Evolutionary conservation across 768 basidiomycete species (phyloP), one percentile per base, ranked within the genome.

Genomic region (Mycena indigotica): DNA sequence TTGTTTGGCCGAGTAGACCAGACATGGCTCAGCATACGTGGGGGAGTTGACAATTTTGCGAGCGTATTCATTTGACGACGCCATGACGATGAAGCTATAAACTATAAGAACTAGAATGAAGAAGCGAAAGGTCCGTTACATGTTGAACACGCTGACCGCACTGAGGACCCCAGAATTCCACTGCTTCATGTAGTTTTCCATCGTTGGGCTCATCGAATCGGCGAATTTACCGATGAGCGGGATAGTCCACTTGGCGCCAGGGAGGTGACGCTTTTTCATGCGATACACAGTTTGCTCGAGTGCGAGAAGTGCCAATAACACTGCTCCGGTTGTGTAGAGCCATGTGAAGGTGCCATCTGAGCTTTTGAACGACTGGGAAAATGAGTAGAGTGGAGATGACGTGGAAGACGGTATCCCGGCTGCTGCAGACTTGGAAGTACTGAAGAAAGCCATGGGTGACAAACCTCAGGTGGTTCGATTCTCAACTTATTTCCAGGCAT

Each of bases 31-130:
- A 25, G 97, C 91, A 65, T 91, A 87, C 8, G 75, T 82, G 0
- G 97, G 96, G 4, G 94, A 94, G 78, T 98, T 98, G 69, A 99
- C 79, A 65, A 98, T 95, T 75, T 96, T 98, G 68, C 96, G 89
- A 12, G 95, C 79, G 73, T 85, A 93, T 64, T 96, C 89, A 66
- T 94, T 98, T 3, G 91, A 88, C 6, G 96, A 92, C 23, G 95
- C 94, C 85, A 98, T 95, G 67, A 99, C 97, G 69, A 99, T 98
- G 74, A 98, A 98, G 66, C 97, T 99, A 69, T n/a, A 30, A 5
- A 40, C 24, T 28, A 29, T 35, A 45, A 62, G 53, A 67, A 50
- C 23, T 30, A 8, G 5, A 12, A 15, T 15, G 17, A 21, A 3
- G 17, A 52, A 30, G 32, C 16, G 44, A 30, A 19, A 30, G 38